Conservation (phyloP, 2,329 filamentous ascomycete genomes). For the Epicoccum nigrum region DNA sequence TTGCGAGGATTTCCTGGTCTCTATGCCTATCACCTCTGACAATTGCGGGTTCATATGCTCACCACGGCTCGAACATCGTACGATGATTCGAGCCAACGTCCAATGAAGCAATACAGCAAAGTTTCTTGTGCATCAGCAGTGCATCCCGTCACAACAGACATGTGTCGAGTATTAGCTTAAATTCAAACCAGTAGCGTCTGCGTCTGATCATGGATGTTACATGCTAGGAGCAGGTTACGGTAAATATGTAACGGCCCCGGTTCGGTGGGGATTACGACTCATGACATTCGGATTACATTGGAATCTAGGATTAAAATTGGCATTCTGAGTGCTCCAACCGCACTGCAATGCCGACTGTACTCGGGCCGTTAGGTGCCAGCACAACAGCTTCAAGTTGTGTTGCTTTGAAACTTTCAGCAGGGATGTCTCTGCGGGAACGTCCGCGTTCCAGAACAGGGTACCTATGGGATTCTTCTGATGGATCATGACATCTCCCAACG, state of each 20-base stretch:
- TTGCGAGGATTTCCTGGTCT: slow-evolving; percentile 9
- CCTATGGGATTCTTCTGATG: too few species aligned
- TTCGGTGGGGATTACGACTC: not conserved
- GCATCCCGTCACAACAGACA: slow-evolving; percentile 5
- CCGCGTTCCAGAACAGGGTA: too few species aligned
- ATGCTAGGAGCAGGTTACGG: not conserved
- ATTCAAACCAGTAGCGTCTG: not conserved
- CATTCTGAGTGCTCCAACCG: not conserved
- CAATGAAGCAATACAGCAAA: slow-evolving; percentile 10
- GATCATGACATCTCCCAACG: too few species aligned
- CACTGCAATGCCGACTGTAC: not conserved
- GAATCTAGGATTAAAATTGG: not conserved
- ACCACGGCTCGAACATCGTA: slow-evolving; percentile 14
- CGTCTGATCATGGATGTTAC: not conserved
- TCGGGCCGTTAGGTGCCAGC: not conserved
- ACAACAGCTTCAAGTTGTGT: not conserved
- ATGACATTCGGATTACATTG: not conserved
- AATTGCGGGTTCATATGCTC: slow-evolving; percentile 11
- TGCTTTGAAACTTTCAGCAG: not conserved
- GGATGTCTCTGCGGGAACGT: too few species aligned
- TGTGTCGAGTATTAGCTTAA: slow-evolving; percentile 4
- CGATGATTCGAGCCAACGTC: slow-evolving; percentile 3
- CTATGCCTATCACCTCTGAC: slow-evolving; percentile 9
- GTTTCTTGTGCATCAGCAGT: not conserved
- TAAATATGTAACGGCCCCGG: slow-evolving; percentile 1